These are phyloP conservation scores for Coemansia sp. DNA, from an alignment of 192 early-diverging fungal genomes.

Conservation along the genomic window DNA sequence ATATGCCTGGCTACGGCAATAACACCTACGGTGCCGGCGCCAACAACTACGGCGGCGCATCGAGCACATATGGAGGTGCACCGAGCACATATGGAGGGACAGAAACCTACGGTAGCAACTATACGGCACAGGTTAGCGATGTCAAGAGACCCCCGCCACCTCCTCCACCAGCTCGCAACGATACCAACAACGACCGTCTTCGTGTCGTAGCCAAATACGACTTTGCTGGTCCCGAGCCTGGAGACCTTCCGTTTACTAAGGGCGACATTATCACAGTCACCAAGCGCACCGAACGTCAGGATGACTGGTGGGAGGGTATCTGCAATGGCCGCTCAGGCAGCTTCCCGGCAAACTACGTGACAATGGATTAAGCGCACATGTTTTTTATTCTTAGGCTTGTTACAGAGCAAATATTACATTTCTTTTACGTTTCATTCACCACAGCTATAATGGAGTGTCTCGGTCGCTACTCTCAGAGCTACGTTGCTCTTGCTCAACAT, in stretches of 20 bases:
- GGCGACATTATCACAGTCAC: slow-evolving; percentile 82
- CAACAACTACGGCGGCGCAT: slow-evolving; percentile 6
- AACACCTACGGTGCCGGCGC: slow-evolving; percentile 11
- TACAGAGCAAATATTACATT: not conserved
- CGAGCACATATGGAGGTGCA: slow-evolving; percentile 1
- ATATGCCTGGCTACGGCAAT: too few relatives aligned
- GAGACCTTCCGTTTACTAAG: slow-evolving; percentile 81
- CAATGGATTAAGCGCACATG: slow-evolving; percentile 13
- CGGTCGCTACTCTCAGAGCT: too few relatives aligned
- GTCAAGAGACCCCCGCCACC: slow-evolving; percentile 39
- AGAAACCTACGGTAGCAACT: slow-evolving; percentile 16
- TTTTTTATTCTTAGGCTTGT: slow-evolving; percentile 1
- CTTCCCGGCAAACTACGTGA: slow-evolving; percentile 82
- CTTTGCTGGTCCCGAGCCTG: slow-evolving; percentile 74
- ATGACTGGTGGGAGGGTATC: slow-evolving; percentile 92
- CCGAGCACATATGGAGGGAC: slow-evolving; percentile 7
- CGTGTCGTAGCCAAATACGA: slow-evolving; percentile 79
- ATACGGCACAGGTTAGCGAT: slow-evolving; percentile 17
- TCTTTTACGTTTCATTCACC: not conserved
- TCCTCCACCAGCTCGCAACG: slow-evolving; percentile 42
- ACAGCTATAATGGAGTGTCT: too few relatives aligned
- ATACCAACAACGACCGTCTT: slow-evolving; percentile 16
- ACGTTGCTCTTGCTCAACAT: too few relatives aligned
- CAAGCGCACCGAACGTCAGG: slow-evolving; percentile 63
- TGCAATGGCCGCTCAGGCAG: slow-evolving; percentile 62